Evolutionary conservation across 2,329 filamentous ascomycete genomes (phyloP), one percentile per base, ranked within the genome.

Genomic region (Incumbomyces lentus): DNA sequence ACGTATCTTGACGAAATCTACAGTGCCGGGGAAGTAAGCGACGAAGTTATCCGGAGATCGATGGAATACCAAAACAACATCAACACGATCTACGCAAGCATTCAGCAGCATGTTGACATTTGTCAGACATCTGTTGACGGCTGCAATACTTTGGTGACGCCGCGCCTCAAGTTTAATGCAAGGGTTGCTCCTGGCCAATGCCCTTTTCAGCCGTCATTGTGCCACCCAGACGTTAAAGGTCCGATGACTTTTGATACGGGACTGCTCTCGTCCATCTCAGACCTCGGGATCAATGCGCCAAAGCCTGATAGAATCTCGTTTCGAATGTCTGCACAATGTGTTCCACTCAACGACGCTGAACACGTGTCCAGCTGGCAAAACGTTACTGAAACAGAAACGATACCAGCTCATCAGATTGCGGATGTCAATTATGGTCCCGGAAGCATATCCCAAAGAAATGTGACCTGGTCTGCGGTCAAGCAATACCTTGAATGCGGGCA

Each of bases 211-310:
- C 5, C 8, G 12, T 26, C 31, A 8, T 18, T 47, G 12, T 49
- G 48, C 33, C 42, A 42, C 18, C 36, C 42, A 13, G 42, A 33
- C 14, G 34, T 46, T 30, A n/a, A 49, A 14, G 43, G 40, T 31
- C 35, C 35, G 8, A 44, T 47, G 14, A 34, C 38, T n/a, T 42
- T 49, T 22, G 48, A 49, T 17, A 49, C 48, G 17, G 48, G 48
- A 12, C 40, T n/a, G 32, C 44, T 49, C 16, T 48, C 40, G 3
- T 51, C 49, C n/a, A 31, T 41, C 17, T 3, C 16, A 16, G 37
- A 51, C 35, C 40, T 51, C 12, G 49, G 49, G 2, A 45, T 45
- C 42, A 51, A 51, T 29, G 34, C 49, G 8, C 35, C 33, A 3
- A 19, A 19, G 2, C 8, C 36, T 6, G 41, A 45, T 33, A 46